Evolutionary conservation across 1,284 basidiomycete species (phyloP).

Genomic region (Takashimella koratensis): DNA sequence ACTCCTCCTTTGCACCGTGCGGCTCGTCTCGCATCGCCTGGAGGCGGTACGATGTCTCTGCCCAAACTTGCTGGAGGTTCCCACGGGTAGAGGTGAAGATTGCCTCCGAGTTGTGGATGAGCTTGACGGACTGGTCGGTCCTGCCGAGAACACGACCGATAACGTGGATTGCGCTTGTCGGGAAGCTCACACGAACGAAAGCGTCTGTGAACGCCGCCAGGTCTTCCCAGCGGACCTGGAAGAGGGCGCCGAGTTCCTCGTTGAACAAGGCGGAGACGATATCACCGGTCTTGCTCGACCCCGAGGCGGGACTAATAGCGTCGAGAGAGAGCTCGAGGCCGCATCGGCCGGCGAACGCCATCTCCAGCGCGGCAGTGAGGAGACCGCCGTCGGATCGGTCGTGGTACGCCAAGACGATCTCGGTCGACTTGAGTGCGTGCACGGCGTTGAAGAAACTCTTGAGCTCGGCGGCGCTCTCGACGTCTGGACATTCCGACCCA

Average conservation of each 20-base stretch:
- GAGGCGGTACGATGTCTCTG: constrained; percentile 91
- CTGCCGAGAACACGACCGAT: constrained; percentile 65
- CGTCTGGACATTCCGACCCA: constrained; percentile 73
- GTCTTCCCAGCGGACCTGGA: constrained; percentile 72
- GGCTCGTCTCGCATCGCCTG: constrained; percentile 86
- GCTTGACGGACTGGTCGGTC: constrained; percentile 61
- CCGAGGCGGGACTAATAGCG: constrained; percentile 41
- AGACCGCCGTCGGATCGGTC: constrained; percentile 97
- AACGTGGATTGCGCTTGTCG: constrained; percentile 65
- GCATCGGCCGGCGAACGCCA: constrained; percentile 87
- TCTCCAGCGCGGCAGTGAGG: constrained; percentile 87
- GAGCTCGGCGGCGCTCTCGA: constrained; percentile 70
- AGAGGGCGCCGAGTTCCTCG: constrained; percentile 90
- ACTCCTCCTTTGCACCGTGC: constrained; percentile 74
- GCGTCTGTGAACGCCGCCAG: constrained; percentile 59
- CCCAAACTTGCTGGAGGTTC: constrained; percentile 79
- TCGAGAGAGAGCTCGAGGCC: constrained; percentile 58
- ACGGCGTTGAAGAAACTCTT: constrained; percentile 79
- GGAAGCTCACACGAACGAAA: constrained; percentile 70
- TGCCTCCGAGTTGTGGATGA: constrained; percentile 56
- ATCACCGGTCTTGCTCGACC: constrained; percentile 49
- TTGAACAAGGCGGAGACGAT: constrained; percentile 79
- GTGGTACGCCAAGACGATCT: constrained; percentile 86
- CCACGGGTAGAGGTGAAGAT: constrained; percentile 67
- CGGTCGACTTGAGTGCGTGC: constrained; percentile 61